Evolutionary conservation across 75 land plant genomes (phyloP), one percentile per base, ranked within the genome.

Genomic region (Selaginella tamariscina): DNA sequence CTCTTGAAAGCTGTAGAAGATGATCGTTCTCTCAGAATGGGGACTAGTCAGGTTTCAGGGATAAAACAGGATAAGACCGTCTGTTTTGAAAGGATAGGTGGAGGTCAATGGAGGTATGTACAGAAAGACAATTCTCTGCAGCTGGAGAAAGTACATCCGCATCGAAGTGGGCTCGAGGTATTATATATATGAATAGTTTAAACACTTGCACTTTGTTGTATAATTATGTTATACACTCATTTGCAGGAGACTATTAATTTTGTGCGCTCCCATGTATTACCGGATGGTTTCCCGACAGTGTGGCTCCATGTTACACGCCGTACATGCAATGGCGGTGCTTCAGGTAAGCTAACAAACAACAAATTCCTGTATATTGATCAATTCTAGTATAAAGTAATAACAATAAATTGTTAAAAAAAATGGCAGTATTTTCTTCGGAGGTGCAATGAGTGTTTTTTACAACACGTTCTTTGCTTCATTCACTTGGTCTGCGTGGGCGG

Each of bases 371-470:
- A 55, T 55, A 8, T 31, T 67, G 18, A 27, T 65, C 29, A 65
- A 5, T 18, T n/a, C 29, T 2, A 2, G 69, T 30, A 8, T 39
- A 9, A n/a, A 57, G 21, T n/a, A 32, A 63, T 33, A 18, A 67
- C 27, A 0, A 33, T 79, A 22, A 23, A n/a, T 26, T 28, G 9
- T 1, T 73, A 28, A 73, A 94, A 96, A 84, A 95, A n/a, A n/a
- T n/a, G n/a, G n/a, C n/a, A n/a, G n/a, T n/a, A n/a, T n/a, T 74
- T 87, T 95, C 68, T 95, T 90, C 81, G 99, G 99, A 71, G 99
- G 99, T 79, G 99, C 99, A 27, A 95, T 95, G 91, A 82, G 96
- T 54, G 96, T 95, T 66, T n/a, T 95, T 95, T 73, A 95, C 96
- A 2, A 95, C 99, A 67, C 84, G 84, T 27, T 82, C 99, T 32